phyloP scores from a whole-genome alignment of 106 monocot species.

The Phalaenopsis aphrodite region DNA sequence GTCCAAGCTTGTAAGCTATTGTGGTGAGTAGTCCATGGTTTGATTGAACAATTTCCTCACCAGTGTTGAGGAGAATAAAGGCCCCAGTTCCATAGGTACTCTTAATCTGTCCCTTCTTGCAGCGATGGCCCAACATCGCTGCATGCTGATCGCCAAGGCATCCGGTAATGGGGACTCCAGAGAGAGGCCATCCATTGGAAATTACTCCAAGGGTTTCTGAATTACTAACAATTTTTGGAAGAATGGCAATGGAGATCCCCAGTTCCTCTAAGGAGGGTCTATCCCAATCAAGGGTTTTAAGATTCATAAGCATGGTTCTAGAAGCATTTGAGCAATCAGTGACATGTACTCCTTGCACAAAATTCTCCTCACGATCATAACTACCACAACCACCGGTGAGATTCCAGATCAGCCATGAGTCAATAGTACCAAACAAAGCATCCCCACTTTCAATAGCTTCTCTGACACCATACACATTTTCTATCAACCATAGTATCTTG shows the following conservation, averaged over 20 bases:
- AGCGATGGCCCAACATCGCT: slow-evolving; percentile 85
- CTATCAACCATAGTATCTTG: slow-evolving; percentile 85
- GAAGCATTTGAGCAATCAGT: slow-evolving; percentile 93
- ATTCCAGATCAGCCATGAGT: slow-evolving; percentile 95
- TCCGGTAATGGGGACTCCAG: slow-evolving; percentile 68
- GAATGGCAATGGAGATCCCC: slow-evolving; percentile 47
- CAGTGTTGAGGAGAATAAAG: slow-evolving; percentile 86
- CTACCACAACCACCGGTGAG: slow-evolving; percentile 61
- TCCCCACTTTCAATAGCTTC: slow-evolving; percentile 51
- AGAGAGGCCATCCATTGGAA: slow-evolving; percentile 65
- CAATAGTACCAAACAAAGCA: slow-evolving; percentile 82
- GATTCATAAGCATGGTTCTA: slow-evolving; percentile 93
- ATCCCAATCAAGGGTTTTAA: slow-evolving; percentile 79
- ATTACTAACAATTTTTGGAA: slow-evolving; percentile 85
- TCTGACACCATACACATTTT: slow-evolving; percentile 63
- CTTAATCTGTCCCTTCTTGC: slow-evolving; percentile 76
- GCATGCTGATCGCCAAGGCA: slow-evolving; percentile 96
- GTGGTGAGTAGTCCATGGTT: slow-evolving; percentile 65
- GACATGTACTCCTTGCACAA: slow-evolving; percentile 54
- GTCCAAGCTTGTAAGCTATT: slow-evolving; percentile 80
- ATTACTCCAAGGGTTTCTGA: slow-evolving; percentile 59
- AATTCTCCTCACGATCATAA: slow-evolving; percentile 11
- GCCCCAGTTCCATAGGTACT: slow-evolving; percentile 95
- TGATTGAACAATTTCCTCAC: slow-evolving; percentile 48
- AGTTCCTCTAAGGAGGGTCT: slow-evolving; percentile 54